phyloP scores from a whole-genome alignment of 345 rosid species.

The Atalantia buxifolia region DNA sequence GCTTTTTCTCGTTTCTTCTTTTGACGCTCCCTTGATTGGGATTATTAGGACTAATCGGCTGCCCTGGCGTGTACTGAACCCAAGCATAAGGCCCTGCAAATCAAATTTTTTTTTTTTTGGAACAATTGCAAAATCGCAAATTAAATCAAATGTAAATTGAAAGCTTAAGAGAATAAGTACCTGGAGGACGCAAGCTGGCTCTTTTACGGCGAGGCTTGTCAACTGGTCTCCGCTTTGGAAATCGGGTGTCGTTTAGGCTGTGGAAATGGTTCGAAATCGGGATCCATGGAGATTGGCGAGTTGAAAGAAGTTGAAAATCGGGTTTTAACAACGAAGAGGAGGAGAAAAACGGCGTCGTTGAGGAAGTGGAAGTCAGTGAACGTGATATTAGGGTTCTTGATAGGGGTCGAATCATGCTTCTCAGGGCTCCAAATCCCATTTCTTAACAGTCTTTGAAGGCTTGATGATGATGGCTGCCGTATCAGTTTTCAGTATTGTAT shows the following conservation, averaged over 20 bases:
- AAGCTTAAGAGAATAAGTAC: constrained; percentile 19
- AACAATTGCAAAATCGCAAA: background rate
- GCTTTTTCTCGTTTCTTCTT: constrained; percentile 81
- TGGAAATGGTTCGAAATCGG: constrained; percentile 38
- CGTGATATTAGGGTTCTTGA: constrained; percentile 45
- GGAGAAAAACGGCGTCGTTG: constrained; percentile 21
- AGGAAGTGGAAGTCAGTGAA: constrained; percentile 12
- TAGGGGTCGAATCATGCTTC: constrained; percentile 45
- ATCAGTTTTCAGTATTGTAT: no score
- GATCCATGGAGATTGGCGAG: constrained; percentile 35
- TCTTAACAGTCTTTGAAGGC: background rate
- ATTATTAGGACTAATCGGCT: constrained; percentile 69
- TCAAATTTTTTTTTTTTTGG: background rate
- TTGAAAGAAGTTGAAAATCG: constrained; percentile 19
- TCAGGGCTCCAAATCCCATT: constrained; percentile 53
- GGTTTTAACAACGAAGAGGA: constrained; percentile 21
- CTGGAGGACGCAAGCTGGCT: constrained; percentile 69
- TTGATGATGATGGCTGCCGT: background rate
- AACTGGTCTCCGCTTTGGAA: constrained; percentile 76
- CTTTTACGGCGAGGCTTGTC: constrained; percentile 74
- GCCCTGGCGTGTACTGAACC: constrained; percentile 67
- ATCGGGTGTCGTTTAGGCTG: constrained; percentile 62
- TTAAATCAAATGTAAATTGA: background rate
- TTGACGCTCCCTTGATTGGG: constrained; percentile 83
- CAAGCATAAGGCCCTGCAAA: constrained; percentile 84